Evolutionary conservation across 2,329 filamentous ascomycete species (phyloP), one percentile per base, ranked within the genome.

Genomic region (Alternaria ventricosa): DNA sequence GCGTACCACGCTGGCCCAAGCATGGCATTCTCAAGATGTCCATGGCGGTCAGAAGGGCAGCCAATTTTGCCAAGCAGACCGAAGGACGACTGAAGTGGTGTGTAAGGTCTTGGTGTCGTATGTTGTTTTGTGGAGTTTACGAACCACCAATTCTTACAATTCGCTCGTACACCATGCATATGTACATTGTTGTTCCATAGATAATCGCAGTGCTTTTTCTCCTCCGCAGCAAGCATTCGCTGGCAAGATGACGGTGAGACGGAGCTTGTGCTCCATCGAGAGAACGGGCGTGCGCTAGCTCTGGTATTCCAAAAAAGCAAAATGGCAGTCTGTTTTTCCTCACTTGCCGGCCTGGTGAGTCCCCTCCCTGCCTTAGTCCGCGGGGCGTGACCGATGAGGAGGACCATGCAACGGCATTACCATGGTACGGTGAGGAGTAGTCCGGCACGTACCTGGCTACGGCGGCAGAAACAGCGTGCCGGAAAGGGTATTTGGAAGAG

Each of bases 361-460:
- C 30, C 36, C 36, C 36, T 41, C n/a, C 30, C 30, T 53, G 30
- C 49, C 28, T 53, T 41, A 25, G 30, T 18, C 28, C 30, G 30
- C 49, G 20, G 49, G 36, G 49, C 28, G 28, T 20, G 49, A 53
- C 49, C 30, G 20, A 53, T 11, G 28, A 53, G 15, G n/a, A 36
- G 49, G 28, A n/a, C 30, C 13, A 36, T 13, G 49, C 20, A 28
- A 41, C 36, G 20, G 20, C 15, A 23, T 22, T 53, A 36, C 49
- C 49, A 53, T 53, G 49, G 49, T 53, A 53, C 49, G 20, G 49
- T 53, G 49, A 53, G 20, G 28, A 36, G 20, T 53, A 53, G 49
- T 53, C 49, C 18, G 28, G 30, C 49, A 53, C 30, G 49, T 53
- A 53, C 30, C 49, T 41, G 20, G 49, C 8, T 8, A 36, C 12